Conservation (phyloP, 179 eudicot genomes). For the Corrigiola litoralis region DNA sequence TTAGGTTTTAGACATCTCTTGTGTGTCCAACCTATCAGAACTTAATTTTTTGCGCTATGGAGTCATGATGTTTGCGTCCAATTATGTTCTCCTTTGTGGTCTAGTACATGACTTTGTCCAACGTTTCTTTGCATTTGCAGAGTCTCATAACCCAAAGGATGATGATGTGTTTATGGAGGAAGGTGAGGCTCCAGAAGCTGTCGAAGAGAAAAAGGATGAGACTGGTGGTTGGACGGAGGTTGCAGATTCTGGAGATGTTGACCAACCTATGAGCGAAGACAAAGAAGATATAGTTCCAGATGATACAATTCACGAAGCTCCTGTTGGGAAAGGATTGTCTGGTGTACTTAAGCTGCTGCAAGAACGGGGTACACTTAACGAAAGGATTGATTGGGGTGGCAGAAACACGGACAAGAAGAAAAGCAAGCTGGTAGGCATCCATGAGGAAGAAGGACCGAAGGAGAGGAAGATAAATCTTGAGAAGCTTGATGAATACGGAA, state of each 20-base stretch:
- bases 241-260: slow-evolving; percentile 42
- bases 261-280: slow-evolving; percentile 32
- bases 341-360: slow-evolving; percentile 72
- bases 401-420: slow-evolving; percentile 99
- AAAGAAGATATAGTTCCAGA: slow-evolving; percentile 56
- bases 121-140: too few relatives aligned
- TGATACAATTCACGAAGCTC: slow-evolving; percentile 74
- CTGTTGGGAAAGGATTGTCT: slow-evolving; percentile 86
- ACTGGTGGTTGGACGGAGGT: slow-evolving; percentile 63
- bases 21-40: too few relatives aligned
- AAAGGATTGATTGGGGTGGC: slow-evolving; percentile 94
- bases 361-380: slow-evolving; percentile 86
- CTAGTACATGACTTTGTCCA: too few relatives aligned
- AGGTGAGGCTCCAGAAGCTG: slow-evolving; percentile 54
- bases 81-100: not conserved
- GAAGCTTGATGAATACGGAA: slow-evolving; percentile 88
- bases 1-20: too few relatives aligned
- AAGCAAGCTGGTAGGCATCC: slow-evolving; percentile 86
- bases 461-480: slow-evolving; percentile 78
- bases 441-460: slow-evolving; percentile 51
- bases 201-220: slow-evolving; percentile 44
- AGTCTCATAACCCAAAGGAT: slow-evolving; percentile 51
- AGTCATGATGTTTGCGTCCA: too few relatives aligned
- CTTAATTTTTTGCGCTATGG: too few relatives aligned
- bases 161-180: slow-evolving; percentile 99